Evolutionary conservation across 2,329 filamentous ascomycete species (phyloP).

Genomic region (Nigrospora sphaerica): DNA sequence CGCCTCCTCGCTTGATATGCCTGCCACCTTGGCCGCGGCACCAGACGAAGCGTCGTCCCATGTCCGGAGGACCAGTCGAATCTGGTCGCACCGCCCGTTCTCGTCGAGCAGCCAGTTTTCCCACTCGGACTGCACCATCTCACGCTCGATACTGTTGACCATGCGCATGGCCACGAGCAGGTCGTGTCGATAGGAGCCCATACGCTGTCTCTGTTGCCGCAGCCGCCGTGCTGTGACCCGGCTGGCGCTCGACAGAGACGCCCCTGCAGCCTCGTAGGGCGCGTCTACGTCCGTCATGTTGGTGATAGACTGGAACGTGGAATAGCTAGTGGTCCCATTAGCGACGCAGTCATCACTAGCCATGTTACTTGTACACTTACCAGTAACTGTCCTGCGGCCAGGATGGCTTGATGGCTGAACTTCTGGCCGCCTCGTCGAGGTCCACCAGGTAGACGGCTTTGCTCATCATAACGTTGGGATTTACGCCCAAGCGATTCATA

Average conservation of each 20-base stretch:
- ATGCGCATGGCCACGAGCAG: conserved; percentile 84
- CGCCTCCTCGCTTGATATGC: conserved; percentile 14
- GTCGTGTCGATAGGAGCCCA: conserved; percentile 83
- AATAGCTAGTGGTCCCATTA: conserved; percentile 34
- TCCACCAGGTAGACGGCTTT: conserved; percentile 79
- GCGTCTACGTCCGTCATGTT: conserved; percentile 52
- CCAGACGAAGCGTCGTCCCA: conserved; percentile 10
- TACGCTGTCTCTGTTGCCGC: conserved; percentile 70
- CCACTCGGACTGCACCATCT: conserved; percentile 83
- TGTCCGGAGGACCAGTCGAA: conserved; percentile 35
- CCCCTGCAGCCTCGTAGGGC: conserved; percentile 45
- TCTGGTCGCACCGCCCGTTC: conserved; percentile 63
- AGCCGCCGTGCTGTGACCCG: conserved; percentile 57
- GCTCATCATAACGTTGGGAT: conserved; percentile 73
- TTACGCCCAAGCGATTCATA: conserved; percentile 75
- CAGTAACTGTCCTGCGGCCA: conserved; percentile 43
- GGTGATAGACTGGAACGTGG: conserved; percentile 53
- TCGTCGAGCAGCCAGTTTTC: conserved; percentile 87
- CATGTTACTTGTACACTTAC: conserved; percentile 22
- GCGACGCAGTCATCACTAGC: conserved; percentile 1
- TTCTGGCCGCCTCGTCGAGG: conserved; percentile 55
- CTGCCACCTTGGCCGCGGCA: conserved; percentile 3
- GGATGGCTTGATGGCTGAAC: conserved; percentile 22
- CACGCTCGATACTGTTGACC: conserved; percentile 81
- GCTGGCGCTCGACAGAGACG: conserved; percentile 39